Conservation (phyloP, 148 eudicot genomes). For the Bassia scoparia region DNA sequence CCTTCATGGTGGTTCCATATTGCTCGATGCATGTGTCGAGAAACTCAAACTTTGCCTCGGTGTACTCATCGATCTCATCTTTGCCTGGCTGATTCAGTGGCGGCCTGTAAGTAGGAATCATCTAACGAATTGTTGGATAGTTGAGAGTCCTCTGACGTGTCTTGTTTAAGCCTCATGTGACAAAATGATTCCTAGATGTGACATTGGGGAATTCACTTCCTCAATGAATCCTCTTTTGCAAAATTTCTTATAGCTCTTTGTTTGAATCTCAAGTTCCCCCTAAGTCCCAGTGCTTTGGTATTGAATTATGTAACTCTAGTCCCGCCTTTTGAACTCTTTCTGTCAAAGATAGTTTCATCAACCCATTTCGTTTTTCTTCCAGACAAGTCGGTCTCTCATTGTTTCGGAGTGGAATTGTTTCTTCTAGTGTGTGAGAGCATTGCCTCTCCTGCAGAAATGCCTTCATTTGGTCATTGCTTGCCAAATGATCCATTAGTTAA, state of each 20-base stretch:
- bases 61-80: conserved; percentile 71
- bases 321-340: conserved; percentile 19
- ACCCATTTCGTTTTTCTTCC: conserved; percentile 37
- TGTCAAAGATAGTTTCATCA: conserved; percentile 27
- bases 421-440: conserved; percentile 41
- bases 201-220: conserved; percentile 41
- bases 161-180: conserved; percentile 37
- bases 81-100: conserved; percentile 78
- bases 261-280: conserved; percentile 24
- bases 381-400: conserved; percentile 29
- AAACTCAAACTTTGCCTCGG: conserved; percentile 52
- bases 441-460: conserved; percentile 54
- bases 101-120: conserved; percentile 67
- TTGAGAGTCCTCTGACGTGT: conserved; percentile 36
- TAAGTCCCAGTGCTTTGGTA: conserved; percentile 25
- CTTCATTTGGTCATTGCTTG: neutral
- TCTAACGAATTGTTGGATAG: conserved; percentile 26
- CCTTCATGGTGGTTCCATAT: conserved; percentile 35
- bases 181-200: conserved; percentile 66
- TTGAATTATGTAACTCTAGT: conserved; percentile 17
- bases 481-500: neutral
- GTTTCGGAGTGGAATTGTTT: conserved; percentile 24
- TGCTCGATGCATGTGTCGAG: conserved; percentile 39
- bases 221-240: conserved; percentile 38
- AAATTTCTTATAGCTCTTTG: conserved; percentile 13